Conservation (phyloP, 441 rosid species). For the Lepidium campestre region DNA sequence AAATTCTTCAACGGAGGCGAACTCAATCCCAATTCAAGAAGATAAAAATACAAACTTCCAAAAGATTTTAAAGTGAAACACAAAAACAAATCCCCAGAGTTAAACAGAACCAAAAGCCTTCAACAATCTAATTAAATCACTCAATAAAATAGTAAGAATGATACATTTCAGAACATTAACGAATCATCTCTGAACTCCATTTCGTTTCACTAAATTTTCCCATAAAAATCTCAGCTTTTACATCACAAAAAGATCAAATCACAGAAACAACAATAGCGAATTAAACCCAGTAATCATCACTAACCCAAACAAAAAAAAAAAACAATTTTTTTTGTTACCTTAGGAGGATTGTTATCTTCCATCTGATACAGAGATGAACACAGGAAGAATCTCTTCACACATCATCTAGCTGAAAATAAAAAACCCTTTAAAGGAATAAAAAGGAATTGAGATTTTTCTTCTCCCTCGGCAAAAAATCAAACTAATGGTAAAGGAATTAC, state of each 20-base stretch:
- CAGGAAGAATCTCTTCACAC: slow-evolving; percentile 24
- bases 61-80: background rate
- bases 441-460: background rate
- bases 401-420: slow-evolving; percentile 32
- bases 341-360: slow-evolving; percentile 42
- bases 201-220: background rate
- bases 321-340: slow-evolving; percentile 22
- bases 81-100: background rate
- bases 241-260: background rate
- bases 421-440: background rate
- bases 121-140: background rate
- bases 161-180: background rate
- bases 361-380: slow-evolving; percentile 30
- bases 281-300: background rate
- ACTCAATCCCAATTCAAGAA: background rate
- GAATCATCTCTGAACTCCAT: background rate
- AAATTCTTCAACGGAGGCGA: background rate
- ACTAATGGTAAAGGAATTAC: slow-evolving; percentile 22
- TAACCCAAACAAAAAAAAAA: background rate
- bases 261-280: background rate
- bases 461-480: slow-evolving; percentile 4
- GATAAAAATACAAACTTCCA: background rate
- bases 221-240: background rate
- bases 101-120: background rate
- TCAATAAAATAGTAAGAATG: background rate